phyloP scores from a whole-genome alignment of 1,284 basidiomycete genomes.

The Coriolopsis trogii region DNA sequence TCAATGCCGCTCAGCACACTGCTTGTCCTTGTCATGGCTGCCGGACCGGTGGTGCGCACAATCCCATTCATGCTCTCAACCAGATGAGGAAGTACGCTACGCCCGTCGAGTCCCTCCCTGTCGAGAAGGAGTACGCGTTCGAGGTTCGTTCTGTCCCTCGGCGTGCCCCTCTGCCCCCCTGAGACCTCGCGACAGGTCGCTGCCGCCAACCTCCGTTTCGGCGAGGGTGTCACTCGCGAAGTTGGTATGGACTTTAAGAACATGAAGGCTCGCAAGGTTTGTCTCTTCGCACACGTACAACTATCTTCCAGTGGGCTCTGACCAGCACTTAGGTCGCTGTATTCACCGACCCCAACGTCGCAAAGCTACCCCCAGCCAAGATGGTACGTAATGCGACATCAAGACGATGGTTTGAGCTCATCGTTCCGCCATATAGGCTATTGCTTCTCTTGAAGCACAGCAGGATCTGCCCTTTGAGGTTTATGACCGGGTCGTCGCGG shows the following conservation, averaged over 20 bases:
- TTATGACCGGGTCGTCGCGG: constrained; percentile 84
- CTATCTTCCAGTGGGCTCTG: constrained; percentile 16
- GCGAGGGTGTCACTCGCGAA: constrained; percentile 87
- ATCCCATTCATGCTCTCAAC: constrained; percentile 49
- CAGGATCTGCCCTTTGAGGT: constrained; percentile 80
- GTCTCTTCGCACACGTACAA: constrained; percentile 13
- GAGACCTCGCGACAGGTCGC: too few species aligned
- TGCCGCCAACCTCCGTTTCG: constrained; percentile 89
- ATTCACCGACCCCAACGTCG: constrained; percentile 89
- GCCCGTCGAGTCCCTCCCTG: constrained; percentile 63
- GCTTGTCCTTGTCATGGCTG: constrained; percentile 79
- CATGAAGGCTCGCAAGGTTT: constrained; percentile 81
- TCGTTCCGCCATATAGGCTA: constrained; percentile 48
- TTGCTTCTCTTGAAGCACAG: constrained; percentile 76
- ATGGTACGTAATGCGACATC: constrained; percentile 51
- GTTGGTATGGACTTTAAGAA: constrained; percentile 95
- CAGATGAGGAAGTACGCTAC: constrained; percentile 82
- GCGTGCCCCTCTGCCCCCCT: too few species aligned
- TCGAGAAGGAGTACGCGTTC: constrained; percentile 94
- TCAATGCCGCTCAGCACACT: constrained; percentile 71
- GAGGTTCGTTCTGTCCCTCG: constrained; percentile 59
- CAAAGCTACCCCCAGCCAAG: constrained; percentile 82
- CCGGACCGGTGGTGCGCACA: constrained; percentile 44
- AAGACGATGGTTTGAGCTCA: neutral
- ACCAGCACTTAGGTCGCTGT: constrained; percentile 75